Base-by-base conservation (phyloP, 1,284 basidiomycete genomes). In the Fistulina hepatica region DNA sequence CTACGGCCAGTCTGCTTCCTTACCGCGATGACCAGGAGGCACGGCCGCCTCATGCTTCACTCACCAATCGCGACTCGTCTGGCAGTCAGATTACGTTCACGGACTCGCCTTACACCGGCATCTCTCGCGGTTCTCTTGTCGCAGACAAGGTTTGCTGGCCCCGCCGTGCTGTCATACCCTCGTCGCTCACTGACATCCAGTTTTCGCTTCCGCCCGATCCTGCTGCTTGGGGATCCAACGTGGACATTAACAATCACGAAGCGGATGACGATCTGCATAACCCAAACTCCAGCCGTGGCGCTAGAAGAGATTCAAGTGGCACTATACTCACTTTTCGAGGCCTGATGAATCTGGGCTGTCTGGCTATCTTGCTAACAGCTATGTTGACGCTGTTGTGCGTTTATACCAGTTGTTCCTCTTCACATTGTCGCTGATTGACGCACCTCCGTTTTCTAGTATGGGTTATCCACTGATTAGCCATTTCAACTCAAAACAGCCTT, bases 181-280 rank as follows among this genome's bases (percentile, higher is more conserved):
- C n/a, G n/a, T n/a, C n/a, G n/a, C n/a, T n/a, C n/a, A n/a, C n/a
- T n/a, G n/a, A n/a, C n/a, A n/a, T 8, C 13, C 28, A 84, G 80
- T 84, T 74, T 50, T 80, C 80, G 6, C 65, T 84, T 15, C 73
- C 81, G 3, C 69, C 80, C 2, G 81, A 85, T 54, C 81, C 80
- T 11, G 58, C 65, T 6, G 64, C 65, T 1, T 81, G 81, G 79
- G 76, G 76, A 6, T 68, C 77, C 19, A 66, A 79, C 47, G 66
- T 67, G 16, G 19, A 11, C 8, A 11, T 5, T 15, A 67, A 66
- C 42, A 57, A 68, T 34, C 56, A 58, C 5, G 82, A 85, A 50
- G 60, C 73, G 3, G 81, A 85, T 45, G 81, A 85, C 52, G 67
- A 65, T 36, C 68, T 85, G 26, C 81, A 85, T 55, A 81, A 78